Percentiles rank a stretch among this genome's conserved stretches.
These are phyloP conservation scores for Dictyostelium brefeldianum DNA, from an alignment of 78 protist species.

Conservation along the genomic window DNA sequence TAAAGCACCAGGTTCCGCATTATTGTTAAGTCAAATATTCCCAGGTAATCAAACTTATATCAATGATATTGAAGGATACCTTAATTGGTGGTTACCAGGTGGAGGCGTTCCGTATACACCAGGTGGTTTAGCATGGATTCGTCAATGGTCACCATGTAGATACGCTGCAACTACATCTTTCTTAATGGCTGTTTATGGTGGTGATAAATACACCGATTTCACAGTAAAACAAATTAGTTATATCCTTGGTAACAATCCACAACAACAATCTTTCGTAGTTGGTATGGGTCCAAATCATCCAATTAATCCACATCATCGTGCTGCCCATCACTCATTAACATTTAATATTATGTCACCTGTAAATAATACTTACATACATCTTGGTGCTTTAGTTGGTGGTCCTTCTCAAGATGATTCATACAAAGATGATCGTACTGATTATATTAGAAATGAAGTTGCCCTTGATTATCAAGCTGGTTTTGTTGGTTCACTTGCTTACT, in stretches of 20 bases:
- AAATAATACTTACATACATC: conserved; percentile 37
- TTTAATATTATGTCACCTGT: conserved; percentile 34
- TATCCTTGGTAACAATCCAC: conserved; percentile 65
- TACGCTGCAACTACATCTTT: conserved; percentile 57
- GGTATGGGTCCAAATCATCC: conserved; percentile 64
- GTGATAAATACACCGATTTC: conserved; percentile 30
- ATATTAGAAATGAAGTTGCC: conserved; percentile 63
- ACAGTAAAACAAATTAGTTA: conserved; percentile 45
- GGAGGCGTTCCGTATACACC: conserved; percentile 69
- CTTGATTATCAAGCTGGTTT: conserved; percentile 73
- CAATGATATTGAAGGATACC: conserved; percentile 29
- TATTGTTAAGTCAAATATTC: conserved; percentile 13
- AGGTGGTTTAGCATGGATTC: conserved; percentile 76
- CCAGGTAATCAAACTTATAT: background rate
- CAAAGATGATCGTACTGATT: conserved; percentile 46
- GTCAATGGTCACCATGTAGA: conserved; percentile 53
- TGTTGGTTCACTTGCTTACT: conserved; percentile 21
- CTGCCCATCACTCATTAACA: conserved; percentile 52
- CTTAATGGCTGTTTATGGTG: conserved; percentile 56
- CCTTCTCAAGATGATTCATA: conserved; percentile 30
- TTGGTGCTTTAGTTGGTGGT: conserved; percentile 30
- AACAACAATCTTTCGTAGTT: conserved; percentile 57
- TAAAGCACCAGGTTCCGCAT: conserved; percentile 56
- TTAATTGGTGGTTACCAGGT: conserved; percentile 72
- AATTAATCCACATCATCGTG: conserved; percentile 76